Percentiles rank a stretch among this genome's conserved stretches.
Evolutionary conservation across 805 yeast genomes (phyloP).

Genomic region (Teunomyces atbi): DNA sequence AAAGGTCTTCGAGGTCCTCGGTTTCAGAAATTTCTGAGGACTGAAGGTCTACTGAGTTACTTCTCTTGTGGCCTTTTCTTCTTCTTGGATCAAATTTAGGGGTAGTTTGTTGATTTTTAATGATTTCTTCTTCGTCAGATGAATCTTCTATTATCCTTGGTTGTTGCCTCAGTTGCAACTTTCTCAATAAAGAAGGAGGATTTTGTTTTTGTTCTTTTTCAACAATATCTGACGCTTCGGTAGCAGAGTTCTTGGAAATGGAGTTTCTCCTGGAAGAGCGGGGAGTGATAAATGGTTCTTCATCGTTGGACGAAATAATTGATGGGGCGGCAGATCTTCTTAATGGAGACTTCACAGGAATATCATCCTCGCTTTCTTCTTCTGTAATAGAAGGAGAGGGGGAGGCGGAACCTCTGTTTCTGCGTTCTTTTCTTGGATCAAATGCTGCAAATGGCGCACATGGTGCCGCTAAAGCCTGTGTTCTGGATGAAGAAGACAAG

Average conservation of each 20-base stretch:
- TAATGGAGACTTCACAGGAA: constrained; percentile 14
- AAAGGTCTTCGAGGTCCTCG: constrained; percentile 11
- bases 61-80: constrained; percentile 17
- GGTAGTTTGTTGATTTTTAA: constrained; percentile 3
- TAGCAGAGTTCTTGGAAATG: neutral
- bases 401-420: constrained; percentile 13
- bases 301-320: constrained; percentile 3
- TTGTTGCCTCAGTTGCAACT: constrained; percentile 9
- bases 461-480: constrained; percentile 12
- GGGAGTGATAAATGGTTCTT: constrained; percentile 24
- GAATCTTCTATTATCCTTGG: constrained; percentile 9
- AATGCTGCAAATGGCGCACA: constrained; percentile 18
- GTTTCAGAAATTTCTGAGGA: constrained; percentile 18
- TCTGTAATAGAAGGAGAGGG: constrained; percentile 9
- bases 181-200: constrained; percentile 10
- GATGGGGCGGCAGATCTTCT: constrained; percentile 6
- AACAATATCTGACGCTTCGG: constrained; percentile 9
- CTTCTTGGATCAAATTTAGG: constrained; percentile 16
- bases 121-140: constrained; percentile 10
- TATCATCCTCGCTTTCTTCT: constrained; percentile 9
- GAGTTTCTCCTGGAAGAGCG: constrained; percentile 23
- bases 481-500: constrained; percentile 9
- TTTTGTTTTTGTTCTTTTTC: constrained; percentile 1
- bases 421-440: constrained; percentile 22
- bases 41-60: constrained; percentile 13